phyloP scores from a whole-genome alignment of 2,329 filamentous ascomycete genomes.

The Talaromyces sp. region DNA sequence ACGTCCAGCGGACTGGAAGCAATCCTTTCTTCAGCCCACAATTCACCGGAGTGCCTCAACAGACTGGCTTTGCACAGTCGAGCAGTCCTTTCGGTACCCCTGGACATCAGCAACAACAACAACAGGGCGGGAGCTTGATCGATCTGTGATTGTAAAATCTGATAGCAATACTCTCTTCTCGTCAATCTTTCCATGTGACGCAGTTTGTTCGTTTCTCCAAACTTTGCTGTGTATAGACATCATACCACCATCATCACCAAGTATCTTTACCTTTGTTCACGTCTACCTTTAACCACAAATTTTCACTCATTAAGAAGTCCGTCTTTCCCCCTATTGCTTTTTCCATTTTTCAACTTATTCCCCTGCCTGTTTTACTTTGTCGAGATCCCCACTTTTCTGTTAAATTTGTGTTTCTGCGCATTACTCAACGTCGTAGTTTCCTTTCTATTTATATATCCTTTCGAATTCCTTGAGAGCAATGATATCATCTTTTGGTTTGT shows the following conservation, averaged over 20 bases:
- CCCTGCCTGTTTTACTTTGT: no score
- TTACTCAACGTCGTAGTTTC: background rate
- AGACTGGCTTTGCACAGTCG: slow-evolving; percentile 42
- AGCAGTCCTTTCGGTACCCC: slow-evolving; percentile 54
- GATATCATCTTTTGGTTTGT: slow-evolving; percentile 5
- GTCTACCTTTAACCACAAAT: background rate
- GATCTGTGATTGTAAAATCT: slow-evolving; percentile 45
- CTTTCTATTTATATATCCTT: background rate
- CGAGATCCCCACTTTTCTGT: background rate
- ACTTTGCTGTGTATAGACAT: background rate
- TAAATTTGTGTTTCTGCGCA: background rate
- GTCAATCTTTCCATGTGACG: background rate
- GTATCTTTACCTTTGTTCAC: background rate
- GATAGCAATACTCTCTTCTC: background rate
- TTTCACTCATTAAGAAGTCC: background rate
- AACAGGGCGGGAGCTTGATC: slow-evolving; percentile 54
- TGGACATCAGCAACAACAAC: slow-evolving; percentile 40
- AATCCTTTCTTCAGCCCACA: slow-evolving; percentile 87
- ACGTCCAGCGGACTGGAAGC: slow-evolving; percentile 64
- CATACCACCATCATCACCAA: background rate
- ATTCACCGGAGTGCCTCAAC: slow-evolving; percentile 63
- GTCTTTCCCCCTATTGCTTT: background rate
- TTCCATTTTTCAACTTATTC: background rate
- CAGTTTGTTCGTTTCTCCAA: background rate
- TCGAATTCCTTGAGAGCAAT: background rate